Evolutionary conservation across 768 basidiomycete genomes (phyloP), one percentile per base, ranked within the genome.

Genomic region (Auriscalpium microsporum): DNA sequence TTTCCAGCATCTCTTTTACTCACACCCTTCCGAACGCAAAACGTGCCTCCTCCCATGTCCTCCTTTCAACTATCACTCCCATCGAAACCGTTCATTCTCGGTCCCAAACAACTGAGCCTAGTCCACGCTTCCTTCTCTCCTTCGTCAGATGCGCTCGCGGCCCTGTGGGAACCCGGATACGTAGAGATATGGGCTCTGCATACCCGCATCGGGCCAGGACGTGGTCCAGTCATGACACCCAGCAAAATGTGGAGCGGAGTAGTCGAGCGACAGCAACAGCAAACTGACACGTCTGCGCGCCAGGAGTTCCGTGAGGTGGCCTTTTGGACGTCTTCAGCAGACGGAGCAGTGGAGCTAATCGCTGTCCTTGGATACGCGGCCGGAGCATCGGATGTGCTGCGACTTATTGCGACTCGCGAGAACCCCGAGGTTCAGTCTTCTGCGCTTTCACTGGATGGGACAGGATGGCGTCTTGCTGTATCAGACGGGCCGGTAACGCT

Each of bases 11-110:
- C 73, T 19, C 71, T 91, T 54, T 79, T 94, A 3, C 73, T 99
- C 42, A 99, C 95, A 2, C 90, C 96, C 14, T 98, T 98, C 78
- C 81, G 94, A 42, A 80, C 82, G 0, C 90, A 95, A 71, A 97
- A 96, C 65, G 80, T 95, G 5, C 96, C 95, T n/a, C 96, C 96
- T n/a, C 96, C 96, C 0, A 94, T 96, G 92, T 89, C 85, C 1
- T 86, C 91, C 1, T 75, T 78, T 61, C 69, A 70, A 42, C 70
- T 82, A 50, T 47, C 70, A 66, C 17, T 69, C 52, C 44, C 57
- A 10, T 47, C 60, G 23, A 51, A 11, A 42, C n/a, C 8, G 46
- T 40, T 50, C 68, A 62, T n/a, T 69, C 75, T 0, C 84, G 88
- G 1, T 68, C 83, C 17, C 79, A 87, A 65, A 11, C 36, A 68